Evolutionary conservation across 768 basidiomycete genomes (phyloP), one percentile per base, ranked within the genome.

Genomic region (Tephrocybe sp.): DNA sequence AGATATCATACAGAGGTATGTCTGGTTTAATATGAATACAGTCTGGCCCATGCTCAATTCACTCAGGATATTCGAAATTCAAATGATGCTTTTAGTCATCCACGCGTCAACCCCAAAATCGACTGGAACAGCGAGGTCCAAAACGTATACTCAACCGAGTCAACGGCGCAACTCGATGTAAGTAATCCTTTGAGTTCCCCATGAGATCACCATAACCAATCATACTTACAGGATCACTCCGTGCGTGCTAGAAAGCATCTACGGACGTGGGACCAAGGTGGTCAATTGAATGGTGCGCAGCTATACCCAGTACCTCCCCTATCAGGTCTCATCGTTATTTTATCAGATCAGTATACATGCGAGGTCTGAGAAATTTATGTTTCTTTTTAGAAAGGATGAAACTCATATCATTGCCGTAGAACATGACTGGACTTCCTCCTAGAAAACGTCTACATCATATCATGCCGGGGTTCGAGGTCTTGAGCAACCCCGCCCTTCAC

Each of bases 361-460:
- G 78, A 80, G 68, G 78, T 79, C 59, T 56, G 44, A 43, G 34
- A 56, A 44, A 52, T 54, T n/a, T 60, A 54, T 51, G 57, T 19
- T 41, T 37, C 44, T 35, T 39, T 54, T 48, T 45, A 42, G 47
- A 47, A 34, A 39, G 54, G 44, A 53, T 60, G 52, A 63, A 44
- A 53, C 52, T 55, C 34, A 56, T 45, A 54, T 54, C 24, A 5
- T 46, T 53, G 22, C 36, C 69, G 40, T 71, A 82, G 68, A 80
- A 82, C 55, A 70, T 83, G 54, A 64, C 78, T 51, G 72, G 70
- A 34, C 60, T 83, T 35, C 79, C 77, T 38, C 81, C 83, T 15
- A 75, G 84, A 60, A 86, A 86, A 67, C 79, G 84, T 47, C 68
- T 77, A 18, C 84, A 86, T 64, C 83, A 84, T 62, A 78, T 84